Conservation (phyloP, 176 grass and related monocot genomes). For the Oryza officinalis region DNA sequence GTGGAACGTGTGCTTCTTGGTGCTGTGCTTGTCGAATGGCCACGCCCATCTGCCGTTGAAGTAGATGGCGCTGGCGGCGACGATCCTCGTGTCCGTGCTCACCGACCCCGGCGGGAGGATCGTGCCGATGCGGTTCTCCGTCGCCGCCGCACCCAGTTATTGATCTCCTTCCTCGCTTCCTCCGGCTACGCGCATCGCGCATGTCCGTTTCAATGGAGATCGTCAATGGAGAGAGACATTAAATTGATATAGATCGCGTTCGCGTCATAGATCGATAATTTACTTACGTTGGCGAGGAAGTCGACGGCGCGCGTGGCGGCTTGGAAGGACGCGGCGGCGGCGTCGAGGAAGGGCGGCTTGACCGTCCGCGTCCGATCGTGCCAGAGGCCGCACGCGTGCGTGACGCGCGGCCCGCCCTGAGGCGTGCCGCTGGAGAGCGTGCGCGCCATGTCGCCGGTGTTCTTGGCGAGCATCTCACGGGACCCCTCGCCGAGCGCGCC, state of each 20-base stretch:
- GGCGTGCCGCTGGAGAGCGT: background rate
- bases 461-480: background rate
- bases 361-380: constrained; percentile 7
- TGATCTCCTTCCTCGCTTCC: constrained; percentile 8
- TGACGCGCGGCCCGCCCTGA: background rate
- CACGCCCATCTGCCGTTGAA: constrained; percentile 41
- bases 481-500: constrained; percentile 10
- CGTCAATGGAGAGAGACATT: too few relatives aligned
- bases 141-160: constrained; percentile 4
- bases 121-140: background rate
- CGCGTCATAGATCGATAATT: too few relatives aligned
- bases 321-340: background rate
- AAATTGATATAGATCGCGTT: too few relatives aligned
- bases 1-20: background rate
- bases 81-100: background rate
- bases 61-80: constrained; percentile 39
- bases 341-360: constrained; percentile 4
- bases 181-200: background rate
- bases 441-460: too few relatives aligned
- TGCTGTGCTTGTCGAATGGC: background rate
- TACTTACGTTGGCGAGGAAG: background rate
- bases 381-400: constrained; percentile 25
- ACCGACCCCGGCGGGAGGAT: background rate
- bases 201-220: too few relatives aligned
- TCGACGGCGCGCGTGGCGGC: constrained; percentile 19